Conservation (phyloP, 495 filamentous ascomycete genomes). For the Umbilicaria muhlenbergii region DNA sequence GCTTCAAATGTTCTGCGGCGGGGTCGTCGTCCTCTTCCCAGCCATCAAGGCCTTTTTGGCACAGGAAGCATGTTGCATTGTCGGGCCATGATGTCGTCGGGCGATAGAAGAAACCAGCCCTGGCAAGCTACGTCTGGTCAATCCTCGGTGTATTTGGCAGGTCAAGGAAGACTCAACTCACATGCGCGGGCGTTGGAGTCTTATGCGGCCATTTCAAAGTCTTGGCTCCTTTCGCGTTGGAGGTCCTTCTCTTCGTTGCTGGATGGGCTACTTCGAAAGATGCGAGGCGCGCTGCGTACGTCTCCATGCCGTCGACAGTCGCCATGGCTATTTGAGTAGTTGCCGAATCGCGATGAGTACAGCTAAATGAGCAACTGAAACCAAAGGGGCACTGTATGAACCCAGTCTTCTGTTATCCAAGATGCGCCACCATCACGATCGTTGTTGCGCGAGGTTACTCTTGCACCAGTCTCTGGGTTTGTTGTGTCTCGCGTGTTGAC, state of each 20-base stretch:
- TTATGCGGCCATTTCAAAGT: slow-evolving; percentile 63
- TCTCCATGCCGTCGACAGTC: slow-evolving; percentile 27
- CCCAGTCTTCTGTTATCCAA: too few species aligned
- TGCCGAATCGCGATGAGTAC: too few species aligned
- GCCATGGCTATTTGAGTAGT: neutral
- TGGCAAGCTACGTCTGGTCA: slow-evolving; percentile 49
- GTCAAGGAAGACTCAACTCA: slow-evolving; percentile 20
- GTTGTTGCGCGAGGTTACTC: too few species aligned
- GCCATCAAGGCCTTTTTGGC: slow-evolving; percentile 61
- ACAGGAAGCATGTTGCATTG: slow-evolving; percentile 82
- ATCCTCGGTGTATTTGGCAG: slow-evolving; percentile 8
- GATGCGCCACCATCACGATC: too few species aligned
- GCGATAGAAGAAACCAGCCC: slow-evolving; percentile 80
- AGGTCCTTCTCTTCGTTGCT: slow-evolving; percentile 48
- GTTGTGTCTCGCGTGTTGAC: too few species aligned
- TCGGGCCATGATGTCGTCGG: slow-evolving; percentile 60
- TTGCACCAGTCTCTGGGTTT: too few species aligned
- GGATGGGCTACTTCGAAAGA: slow-evolving; percentile 52
- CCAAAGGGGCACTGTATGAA: too few species aligned
- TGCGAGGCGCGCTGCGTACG: slow-evolving; percentile 55
- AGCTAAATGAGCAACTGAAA: too few species aligned
- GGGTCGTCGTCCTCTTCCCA: slow-evolving; percentile 82
- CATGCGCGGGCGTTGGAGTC: slow-evolving; percentile 45
- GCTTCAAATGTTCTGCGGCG: slow-evolving; percentile 66
- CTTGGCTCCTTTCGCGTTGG: slow-evolving; percentile 45